Conservation (phyloP, 2,329 filamentous ascomycete genomes). For the Phaeoacremonium minimum region DNA sequence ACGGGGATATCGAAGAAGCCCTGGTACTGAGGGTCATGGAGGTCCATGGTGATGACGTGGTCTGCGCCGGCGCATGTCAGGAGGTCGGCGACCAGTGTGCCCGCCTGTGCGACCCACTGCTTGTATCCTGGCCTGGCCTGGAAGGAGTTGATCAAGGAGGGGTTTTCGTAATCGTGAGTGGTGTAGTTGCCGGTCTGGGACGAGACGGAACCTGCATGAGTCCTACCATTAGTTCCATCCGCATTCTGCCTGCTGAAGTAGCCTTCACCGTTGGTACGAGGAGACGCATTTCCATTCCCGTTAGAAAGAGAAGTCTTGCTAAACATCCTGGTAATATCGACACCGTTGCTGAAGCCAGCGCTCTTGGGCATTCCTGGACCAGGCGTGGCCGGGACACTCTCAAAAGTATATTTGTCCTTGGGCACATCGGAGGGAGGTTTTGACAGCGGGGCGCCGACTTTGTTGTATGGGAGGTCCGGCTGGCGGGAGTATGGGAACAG, state of each 20-base stretch:
- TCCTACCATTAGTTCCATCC: conserved; percentile 30
- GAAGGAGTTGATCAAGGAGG: conserved; percentile 50
- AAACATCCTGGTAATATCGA: conserved; percentile 71
- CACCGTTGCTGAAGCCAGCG: conserved; percentile 60
- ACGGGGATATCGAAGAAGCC: conserved; percentile 99
- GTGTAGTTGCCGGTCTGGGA: conserved; percentile 46
- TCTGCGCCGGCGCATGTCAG: conserved; percentile 82
- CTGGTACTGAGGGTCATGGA: conserved; percentile 95
- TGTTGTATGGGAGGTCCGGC: conserved; percentile 95
- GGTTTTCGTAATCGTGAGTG: conserved; percentile 62
- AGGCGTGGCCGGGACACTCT: conserved; percentile 86
- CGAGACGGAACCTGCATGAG: conserved; percentile 32
- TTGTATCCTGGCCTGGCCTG: conserved; percentile 90
- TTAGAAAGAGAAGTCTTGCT: conserved; percentile 60
- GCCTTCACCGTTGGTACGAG: conserved; percentile 26
- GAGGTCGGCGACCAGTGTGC: conserved; percentile 96
- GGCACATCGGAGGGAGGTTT: conserved; percentile 53
- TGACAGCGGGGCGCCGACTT: conserved; percentile 81
- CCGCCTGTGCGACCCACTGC: conserved; percentile 97
- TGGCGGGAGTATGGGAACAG: conserved; percentile 97
- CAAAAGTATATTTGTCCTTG: conserved; percentile 74
- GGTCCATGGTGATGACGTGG: conserved; percentile 87
- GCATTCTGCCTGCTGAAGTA: conserved; percentile 21
- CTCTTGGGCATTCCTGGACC: conserved; percentile 67
- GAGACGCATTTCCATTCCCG: conserved; percentile 26